Evolutionary conservation across 177 flowering plant species (phyloP), one percentile per base, ranked within the genome.

Genomic region (Vitis hybrid): DNA sequence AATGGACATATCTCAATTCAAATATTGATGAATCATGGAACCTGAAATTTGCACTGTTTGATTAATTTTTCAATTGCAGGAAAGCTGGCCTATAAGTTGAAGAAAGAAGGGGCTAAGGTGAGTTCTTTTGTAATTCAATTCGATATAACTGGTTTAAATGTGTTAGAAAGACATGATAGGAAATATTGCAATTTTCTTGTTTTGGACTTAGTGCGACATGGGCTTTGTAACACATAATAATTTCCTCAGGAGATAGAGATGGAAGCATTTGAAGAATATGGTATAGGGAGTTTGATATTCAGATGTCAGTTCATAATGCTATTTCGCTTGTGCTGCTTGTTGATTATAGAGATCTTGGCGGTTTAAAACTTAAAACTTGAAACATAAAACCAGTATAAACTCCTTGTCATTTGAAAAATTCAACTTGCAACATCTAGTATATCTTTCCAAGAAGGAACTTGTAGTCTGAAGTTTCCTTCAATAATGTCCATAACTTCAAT

Each of bases 71-170:
- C 22, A 9, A 29, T 75, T 83, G 78, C 84, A 94, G 99, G 99
- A 72, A 94, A 94, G 83, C 88, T 94, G 75, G 97, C 97, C 26
- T 73, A 88, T 80, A 86, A 97, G 78, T 72, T 94, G 74, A 92
- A 92, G 84, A 90, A 85, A 39, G 97, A 92, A 79, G 98, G 95
- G 56, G 87, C 83, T 57, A 94, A 88, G 92, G 98, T 91, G 64
- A 82, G 80, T 18, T 21, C 21, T 70, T n/a, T 57, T 51, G 51
- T 49, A 4, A 53, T 65, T 53, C 57, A 57, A 18, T 31, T 5
- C 29, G 55, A 65, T 69, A 22, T 16, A 29, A 19, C 13, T 62
- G 29, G 29, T 50, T 2, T 21, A 8, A 29, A 59, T 26, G n/a
- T 61, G n/a, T 65, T 21, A n/a, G 10, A 2, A 16, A 48, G 10